Evolutionary conservation across 306 rosid species (phyloP).

Genomic region (Rosa rugosa): DNA sequence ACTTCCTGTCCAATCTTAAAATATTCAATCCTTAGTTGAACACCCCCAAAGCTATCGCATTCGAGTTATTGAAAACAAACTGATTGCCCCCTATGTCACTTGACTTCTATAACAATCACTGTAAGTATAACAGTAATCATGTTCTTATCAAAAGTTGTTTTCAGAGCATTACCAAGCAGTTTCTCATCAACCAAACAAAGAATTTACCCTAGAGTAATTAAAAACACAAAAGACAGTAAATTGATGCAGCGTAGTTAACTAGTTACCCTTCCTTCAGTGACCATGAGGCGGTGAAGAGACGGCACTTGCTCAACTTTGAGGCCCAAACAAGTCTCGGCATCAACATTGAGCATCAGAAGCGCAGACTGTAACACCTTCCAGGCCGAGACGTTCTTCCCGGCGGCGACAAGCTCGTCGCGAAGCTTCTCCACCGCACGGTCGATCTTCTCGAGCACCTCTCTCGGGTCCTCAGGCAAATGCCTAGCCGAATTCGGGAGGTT

Average conservation of each 20-base stretch:
- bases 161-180: background rate
- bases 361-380: slow-evolving; percentile 73
- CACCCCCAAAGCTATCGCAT: too few relatives aligned
- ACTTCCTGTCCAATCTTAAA: too few relatives aligned
- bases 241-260: background rate
- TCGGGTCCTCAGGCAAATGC: slow-evolving; percentile 1
- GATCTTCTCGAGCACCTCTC: slow-evolving; percentile 23
- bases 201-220: background rate
- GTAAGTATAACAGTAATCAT: background rate
- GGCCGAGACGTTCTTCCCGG: slow-evolving; percentile 53
- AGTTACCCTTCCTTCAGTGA: slow-evolving; percentile 71
- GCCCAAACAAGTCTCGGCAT: slow-evolving; percentile 60
- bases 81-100: too few relatives aligned
- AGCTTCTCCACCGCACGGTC: slow-evolving; percentile 49
- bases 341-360: slow-evolving; percentile 51
- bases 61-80: too few relatives aligned
- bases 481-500: too few relatives aligned
- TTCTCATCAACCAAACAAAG: too few relatives aligned
- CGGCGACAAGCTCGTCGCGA: slow-evolving; percentile 37
- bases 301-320: slow-evolving; percentile 71
- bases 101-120: too few relatives aligned
- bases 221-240: background rate
- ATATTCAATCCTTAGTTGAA: too few relatives aligned
- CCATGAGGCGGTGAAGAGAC: slow-evolving; percentile 53
- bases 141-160: background rate